phyloP scores from a whole-genome alignment of 164 flowering plant species.

The Nymphaea colorata region DNA sequence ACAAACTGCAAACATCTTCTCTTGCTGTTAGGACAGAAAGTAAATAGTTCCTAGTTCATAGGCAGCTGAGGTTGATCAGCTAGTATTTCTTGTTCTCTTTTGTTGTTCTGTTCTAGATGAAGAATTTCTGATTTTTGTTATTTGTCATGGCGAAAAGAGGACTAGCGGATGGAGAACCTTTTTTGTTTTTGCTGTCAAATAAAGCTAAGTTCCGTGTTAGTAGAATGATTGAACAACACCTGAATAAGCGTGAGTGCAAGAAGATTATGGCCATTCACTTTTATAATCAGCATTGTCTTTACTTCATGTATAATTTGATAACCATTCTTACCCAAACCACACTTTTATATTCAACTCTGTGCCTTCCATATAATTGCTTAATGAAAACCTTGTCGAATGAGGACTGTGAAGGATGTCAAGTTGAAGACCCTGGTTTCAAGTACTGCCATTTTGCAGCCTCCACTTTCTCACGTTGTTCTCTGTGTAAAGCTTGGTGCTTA shows the following conservation, averaged over 20 bases:
- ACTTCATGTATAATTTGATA: background rate
- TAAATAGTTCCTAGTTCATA: background rate
- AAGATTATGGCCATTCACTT: background rate
- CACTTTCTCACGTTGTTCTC: too few species aligned
- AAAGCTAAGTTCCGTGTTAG: background rate
- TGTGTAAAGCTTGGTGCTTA: too few species aligned
- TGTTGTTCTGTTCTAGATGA: background rate
- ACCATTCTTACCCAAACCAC: too few species aligned
- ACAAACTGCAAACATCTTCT: constrained; percentile 14
- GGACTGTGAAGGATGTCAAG: too few species aligned
- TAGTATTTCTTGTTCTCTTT: background rate
- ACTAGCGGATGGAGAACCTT: background rate
- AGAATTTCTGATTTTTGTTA: too few species aligned
- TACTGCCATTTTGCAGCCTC: too few species aligned
- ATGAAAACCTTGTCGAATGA: too few species aligned
- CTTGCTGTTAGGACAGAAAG: constrained; percentile 21
- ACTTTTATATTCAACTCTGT: too few species aligned
- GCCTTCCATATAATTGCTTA: too few species aligned
- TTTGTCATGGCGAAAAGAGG: background rate
- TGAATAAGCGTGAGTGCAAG: background rate
- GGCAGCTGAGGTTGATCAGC: background rate
- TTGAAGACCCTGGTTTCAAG: too few species aligned
- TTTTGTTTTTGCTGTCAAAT: background rate
- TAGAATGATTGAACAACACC: background rate
- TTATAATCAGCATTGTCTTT: background rate